A percentile compares a stretch with the other conserved stretches of the same genome.
phyloP scores from a whole-genome alignment of 2,329 filamentous ascomycete genomes.

The Aspergillus spinulosporus region DNA sequence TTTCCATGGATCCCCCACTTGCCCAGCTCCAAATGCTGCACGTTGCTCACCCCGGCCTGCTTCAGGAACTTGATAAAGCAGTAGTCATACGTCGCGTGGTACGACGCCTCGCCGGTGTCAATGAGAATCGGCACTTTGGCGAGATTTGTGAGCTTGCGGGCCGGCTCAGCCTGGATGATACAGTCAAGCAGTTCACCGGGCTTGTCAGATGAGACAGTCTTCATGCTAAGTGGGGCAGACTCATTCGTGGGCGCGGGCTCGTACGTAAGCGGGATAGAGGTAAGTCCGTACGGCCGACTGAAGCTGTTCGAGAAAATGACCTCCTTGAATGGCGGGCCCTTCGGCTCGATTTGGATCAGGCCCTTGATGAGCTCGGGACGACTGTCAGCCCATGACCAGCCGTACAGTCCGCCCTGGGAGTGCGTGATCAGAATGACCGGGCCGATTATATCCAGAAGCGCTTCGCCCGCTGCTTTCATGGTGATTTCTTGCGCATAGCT shows the following conservation, averaged over 20 bases:
- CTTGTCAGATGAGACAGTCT: slow-evolving; percentile 14
- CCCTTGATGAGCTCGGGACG: slow-evolving; percentile 50
- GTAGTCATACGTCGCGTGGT: slow-evolving; percentile 58
- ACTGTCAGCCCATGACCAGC: slow-evolving; percentile 51
- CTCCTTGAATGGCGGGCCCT: slow-evolving; percentile 47
- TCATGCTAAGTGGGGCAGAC: slow-evolving; percentile 16
- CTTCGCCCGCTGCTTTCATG: slow-evolving; percentile 21
- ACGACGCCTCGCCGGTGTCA: slow-evolving; percentile 55
- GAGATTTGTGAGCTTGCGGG: slow-evolving; percentile 52
- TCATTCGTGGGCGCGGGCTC: slow-evolving; percentile 15
- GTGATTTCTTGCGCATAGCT: slow-evolving; percentile 20
- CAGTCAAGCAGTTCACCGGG: slow-evolving; percentile 26
- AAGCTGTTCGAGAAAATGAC: slow-evolving; percentile 16
- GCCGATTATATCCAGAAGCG: slow-evolving; percentile 29
- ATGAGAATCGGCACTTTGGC: slow-evolving; percentile 51
- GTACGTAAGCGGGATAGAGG: slow-evolving; percentile 22
- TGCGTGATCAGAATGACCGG: slow-evolving; percentile 45
- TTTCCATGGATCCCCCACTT: slow-evolving; percentile 53
- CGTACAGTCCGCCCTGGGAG: slow-evolving; percentile 50
- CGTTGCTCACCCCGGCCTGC: slow-evolving; percentile 51
- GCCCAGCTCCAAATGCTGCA: slow-evolving; percentile 49
- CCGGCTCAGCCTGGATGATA: slow-evolving; percentile 41
- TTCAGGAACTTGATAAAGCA: slow-evolving; percentile 54
- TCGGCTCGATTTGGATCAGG: slow-evolving; percentile 55
- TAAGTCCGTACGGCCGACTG: slow-evolving; percentile 23